Conservation (phyloP, 345 rosid species). For the Noccaea bulbosa region DNA sequence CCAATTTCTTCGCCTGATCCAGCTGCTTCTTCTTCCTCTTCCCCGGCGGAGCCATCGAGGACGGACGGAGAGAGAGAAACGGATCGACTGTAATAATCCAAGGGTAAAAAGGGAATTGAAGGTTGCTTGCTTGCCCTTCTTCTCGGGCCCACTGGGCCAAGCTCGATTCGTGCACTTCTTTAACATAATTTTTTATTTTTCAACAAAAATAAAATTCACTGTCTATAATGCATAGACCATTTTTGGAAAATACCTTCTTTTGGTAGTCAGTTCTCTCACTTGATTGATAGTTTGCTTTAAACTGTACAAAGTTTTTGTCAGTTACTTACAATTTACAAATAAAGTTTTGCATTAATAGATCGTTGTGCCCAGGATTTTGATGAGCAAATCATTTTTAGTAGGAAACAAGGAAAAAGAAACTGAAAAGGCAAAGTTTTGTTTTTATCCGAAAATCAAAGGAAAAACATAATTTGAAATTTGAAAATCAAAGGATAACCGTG, state of each 20-base stretch:
- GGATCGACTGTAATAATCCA: not conserved
- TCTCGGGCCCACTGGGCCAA: constrained; percentile 21
- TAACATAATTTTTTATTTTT: too few species aligned
- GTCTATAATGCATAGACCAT: too few species aligned
- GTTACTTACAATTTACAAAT: constrained; percentile 1
- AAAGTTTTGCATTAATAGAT: not conserved
- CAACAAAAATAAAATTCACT: too few species aligned
- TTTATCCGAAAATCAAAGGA: constrained; percentile 1
- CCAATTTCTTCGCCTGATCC: constrained; percentile 53
- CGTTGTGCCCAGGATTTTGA: not conserved
- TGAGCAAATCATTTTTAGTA: not conserved
- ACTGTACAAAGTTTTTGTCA: not conserved
- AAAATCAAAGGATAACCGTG: not conserved
- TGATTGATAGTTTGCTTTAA: not conserved
- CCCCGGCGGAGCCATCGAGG: constrained; percentile 54
- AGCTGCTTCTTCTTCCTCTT: constrained; percentile 51
- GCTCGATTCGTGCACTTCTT: not conserved
- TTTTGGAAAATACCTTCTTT: not conserved
- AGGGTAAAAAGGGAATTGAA: constrained; percentile 21
- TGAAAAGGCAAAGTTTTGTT: constrained; percentile 14
- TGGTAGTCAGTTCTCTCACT: not conserved
- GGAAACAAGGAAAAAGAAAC: not conserved
- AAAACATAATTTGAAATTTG: constrained; percentile 23
- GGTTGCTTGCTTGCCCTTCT: not conserved
- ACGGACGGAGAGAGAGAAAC: not conserved